Conservation (phyloP, 495 filamentous ascomycete genomes). For the Lophiotrema nucula region DNA sequence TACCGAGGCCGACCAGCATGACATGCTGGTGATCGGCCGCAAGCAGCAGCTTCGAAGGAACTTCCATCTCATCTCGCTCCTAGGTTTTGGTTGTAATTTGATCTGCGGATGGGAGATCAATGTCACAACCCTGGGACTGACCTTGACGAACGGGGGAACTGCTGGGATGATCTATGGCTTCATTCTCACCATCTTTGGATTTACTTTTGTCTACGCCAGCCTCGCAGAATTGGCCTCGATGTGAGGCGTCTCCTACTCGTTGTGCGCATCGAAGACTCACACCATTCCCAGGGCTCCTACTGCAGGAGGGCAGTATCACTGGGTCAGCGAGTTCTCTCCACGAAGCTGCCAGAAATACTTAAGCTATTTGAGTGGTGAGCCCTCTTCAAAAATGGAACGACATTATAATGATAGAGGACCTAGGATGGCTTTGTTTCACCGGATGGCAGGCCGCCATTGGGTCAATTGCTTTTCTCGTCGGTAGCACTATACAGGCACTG, state of each 20-base stretch:
- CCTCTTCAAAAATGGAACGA: background rate
- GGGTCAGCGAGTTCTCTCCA: slow-evolving; percentile 38
- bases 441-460: slow-evolving; percentile 61
- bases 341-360: slow-evolving; percentile 30
- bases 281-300: slow-evolving; percentile 38
- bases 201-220: background rate
- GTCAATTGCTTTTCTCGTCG: slow-evolving; percentile 52
- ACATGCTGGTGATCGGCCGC: background rate
- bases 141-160: background rate
- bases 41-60: background rate
- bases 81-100: background rate
- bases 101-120: background rate
- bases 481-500: slow-evolving; percentile 58
- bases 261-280: no score
- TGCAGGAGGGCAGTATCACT: slow-evolving; percentile 39
- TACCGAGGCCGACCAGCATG: background rate
- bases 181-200: background rate
- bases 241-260: background rate
- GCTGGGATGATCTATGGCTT: background rate
- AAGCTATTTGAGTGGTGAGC: slow-evolving; percentile 34
- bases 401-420: background rate
- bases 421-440: slow-evolving; percentile 56
- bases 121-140: background rate
- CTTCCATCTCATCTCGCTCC: background rate
- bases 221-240: background rate